Base-by-base conservation (phyloP, 805 yeast genomes). In the Saturnispora dispora region DNA sequence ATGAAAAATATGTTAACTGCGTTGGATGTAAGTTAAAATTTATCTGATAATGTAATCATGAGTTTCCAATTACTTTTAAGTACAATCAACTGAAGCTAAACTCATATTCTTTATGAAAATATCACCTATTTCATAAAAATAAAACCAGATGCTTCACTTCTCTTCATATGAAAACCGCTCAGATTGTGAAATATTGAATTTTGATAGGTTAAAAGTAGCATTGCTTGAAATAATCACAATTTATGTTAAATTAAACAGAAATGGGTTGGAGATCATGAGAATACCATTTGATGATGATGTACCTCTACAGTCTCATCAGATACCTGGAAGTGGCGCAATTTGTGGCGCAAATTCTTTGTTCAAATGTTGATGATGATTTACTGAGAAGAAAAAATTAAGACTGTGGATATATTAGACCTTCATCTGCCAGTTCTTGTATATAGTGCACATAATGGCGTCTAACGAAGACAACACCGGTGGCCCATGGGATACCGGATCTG, bases 391-490 rank as follows among this genome's bases (percentile, higher is more conserved):
- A 39, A 40, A 40, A 25, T 11, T 8, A 40, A 40, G 6, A 17
- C 15, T 23, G n/a, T 13, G 10, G 8, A 10, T 22, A 11, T 23
- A 10, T 5, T 8, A 22, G 30, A 23, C 18, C 18, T 40, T 40
- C 44, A 36, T 40, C 11, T 22, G 44, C 44, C 32, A 40, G 30
- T 15, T 40, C 44, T 40, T 40, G 44, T 40, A 40, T 40, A 40
- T 40, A 40, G 44, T 40, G 30, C 30, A 40, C 30, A 22, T 40
- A 13, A 40, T 40, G 44, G 44, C 44, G 44, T 40, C 44, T 5
- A 23, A 23, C 30, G 44, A 40, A 40, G 44, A 40, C 23, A 40
- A 18, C 6, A 15, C 10, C 17, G 30, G 44, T 5, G 44, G 30
- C 22, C 44, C 30, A 13, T 23, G 30, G 27, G 44, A 40, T 7